Conservation (phyloP, 129 eudicot genomes). For the Helichrysum umbraculigerum region DNA sequence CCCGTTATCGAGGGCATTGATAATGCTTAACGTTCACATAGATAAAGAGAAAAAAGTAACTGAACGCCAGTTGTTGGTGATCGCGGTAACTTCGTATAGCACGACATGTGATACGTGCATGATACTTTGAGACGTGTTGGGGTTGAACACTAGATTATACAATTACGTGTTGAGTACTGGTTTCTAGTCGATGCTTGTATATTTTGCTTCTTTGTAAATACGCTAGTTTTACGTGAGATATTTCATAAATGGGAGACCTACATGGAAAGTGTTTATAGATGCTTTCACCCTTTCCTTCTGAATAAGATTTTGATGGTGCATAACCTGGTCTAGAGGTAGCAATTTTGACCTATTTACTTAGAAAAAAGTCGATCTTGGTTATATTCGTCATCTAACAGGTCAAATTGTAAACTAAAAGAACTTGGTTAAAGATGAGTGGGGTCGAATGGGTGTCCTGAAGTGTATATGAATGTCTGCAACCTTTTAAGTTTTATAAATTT, state of each 20-base stretch:
- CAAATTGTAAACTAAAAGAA: neutral
- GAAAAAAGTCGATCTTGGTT: neutral
- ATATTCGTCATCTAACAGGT: neutral
- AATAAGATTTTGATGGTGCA: neutral
- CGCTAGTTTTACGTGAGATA: neutral
- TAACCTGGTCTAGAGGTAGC: neutral
- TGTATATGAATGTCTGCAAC: neutral
- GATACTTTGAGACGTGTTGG: neutral
- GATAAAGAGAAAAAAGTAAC: slow-evolving; percentile 21
- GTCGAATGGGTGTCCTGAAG: neutral
- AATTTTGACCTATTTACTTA: neutral
- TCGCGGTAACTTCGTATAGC: slow-evolving; percentile 1
- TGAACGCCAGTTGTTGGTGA: neutral
- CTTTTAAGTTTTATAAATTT: neutral
- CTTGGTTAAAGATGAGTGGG: neutral
- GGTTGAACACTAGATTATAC: neutral
- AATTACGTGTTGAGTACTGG: neutral
- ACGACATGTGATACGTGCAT: slow-evolving; percentile 11
- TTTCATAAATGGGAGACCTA: slow-evolving; percentile 9
- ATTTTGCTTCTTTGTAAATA: neutral
- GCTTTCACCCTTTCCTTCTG: no score
- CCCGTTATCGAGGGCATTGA: slow-evolving; percentile 1
- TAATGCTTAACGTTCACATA: neutral
- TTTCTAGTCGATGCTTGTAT: slow-evolving; percentile 12
- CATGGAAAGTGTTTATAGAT: neutral